Evolutionary conservation across 495 filamentous ascomycete species (phyloP), one percentile per base, ranked within the genome.

Genomic region (Cenococcum geophilum): DNA sequence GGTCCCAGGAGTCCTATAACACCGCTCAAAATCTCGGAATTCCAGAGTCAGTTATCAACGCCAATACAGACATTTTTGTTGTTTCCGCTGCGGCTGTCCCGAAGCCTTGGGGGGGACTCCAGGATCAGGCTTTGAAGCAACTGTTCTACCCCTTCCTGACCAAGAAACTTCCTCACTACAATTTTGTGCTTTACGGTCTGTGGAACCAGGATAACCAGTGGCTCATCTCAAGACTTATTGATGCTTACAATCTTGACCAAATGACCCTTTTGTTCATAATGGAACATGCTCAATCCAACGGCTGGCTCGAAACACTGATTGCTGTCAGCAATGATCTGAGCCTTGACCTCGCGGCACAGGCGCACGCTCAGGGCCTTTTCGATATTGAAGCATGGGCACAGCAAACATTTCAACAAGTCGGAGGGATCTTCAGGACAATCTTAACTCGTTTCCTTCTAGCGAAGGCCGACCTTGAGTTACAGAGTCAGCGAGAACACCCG

Each of bases 141-240:
- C 78, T 85, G 1, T 78, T 89, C 48, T 74, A 80, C 55, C 79
- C 82, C 4, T 87, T 86, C 60, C 76, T 89, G 47, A 67, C 76
- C 35, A 86, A 85, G 68, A 78, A 83, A 55, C 80, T 86, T 37
- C 78, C 82, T 16, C 83, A 89, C 16, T 84, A 89, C 68, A 84
- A 89, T 58, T 89, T 97, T 54, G 92, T 95, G 18, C 79, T 97
- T 55, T 82, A 93, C 70, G 89, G 88, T 60, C 76, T 95, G 3
- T 97, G 93, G 92, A 85, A 86, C 63, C 86, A 89, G 63, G 89
- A 97, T 68, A 86, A 82, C 57, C 77, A 82, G 32, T 97, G 89
- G 88, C 85, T 97, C 21, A 83, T 85, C 0, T 79, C 82, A 62
- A 83, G 87, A 59, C 80, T 99, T 27, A 81, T 91, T 18, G 88